phyloP scores from a whole-genome alignment of 176 grass and related monocot genomes.

The Eleusine coracana region DNA sequence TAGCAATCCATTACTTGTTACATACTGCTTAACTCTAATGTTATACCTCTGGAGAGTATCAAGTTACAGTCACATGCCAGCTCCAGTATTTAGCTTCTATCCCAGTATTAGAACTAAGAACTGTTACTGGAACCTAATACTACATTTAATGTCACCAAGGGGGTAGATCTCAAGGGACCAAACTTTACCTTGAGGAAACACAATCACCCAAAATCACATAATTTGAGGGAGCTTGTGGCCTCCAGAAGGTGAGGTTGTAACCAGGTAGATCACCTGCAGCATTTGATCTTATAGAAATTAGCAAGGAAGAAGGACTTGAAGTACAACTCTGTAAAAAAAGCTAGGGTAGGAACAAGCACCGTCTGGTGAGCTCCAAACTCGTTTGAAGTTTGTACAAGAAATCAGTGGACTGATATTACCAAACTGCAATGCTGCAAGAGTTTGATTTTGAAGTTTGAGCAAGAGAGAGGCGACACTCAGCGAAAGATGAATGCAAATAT shows the following conservation, averaged over 20 bases:
- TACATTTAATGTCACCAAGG: neutral
- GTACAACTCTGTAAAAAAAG: neutral
- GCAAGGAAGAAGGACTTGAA: neutral
- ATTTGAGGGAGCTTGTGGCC: conserved; percentile 91
- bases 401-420: conserved; percentile 83
- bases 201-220: conserved; percentile 99
- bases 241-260: conserved; percentile 96
- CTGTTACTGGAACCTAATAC: conserved; percentile 12
- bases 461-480: conserved; percentile 84
- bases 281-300: conserved; percentile 34
- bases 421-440: conserved; percentile 87
- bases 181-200: conserved; percentile 78
- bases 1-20: neutral
- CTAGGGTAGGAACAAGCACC: conserved; percentile 46
- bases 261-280: conserved; percentile 69
- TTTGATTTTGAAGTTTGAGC: conserved; percentile 93
- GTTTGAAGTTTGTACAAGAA: conserved; percentile 92
- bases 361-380: conserved; percentile 82
- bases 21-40: neutral
- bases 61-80: neutral
- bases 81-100: conserved; percentile 19
- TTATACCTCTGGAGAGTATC: neutral
- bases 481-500: conserved; percentile 92
- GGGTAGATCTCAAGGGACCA: neutral
- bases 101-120: neutral